A percentile compares a stretch with the other conserved stretches of the same genome.
phyloP scores from a whole-genome alignment of 345 rosid species.

The Nephelium lappaceum region DNA sequence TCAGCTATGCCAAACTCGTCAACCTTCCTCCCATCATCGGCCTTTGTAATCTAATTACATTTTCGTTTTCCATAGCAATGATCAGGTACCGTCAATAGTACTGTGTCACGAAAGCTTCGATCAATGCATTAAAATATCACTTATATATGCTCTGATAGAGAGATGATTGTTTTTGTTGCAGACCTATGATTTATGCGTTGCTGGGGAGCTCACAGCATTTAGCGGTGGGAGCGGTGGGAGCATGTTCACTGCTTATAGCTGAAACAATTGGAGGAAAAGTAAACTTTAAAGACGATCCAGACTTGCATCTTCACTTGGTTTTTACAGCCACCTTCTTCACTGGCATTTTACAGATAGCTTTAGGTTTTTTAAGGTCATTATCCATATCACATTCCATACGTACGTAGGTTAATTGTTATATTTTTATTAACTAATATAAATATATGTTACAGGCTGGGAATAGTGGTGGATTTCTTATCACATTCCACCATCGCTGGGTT shows the following conservation, averaged over 20 bases:
- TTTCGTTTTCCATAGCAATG: not conserved
- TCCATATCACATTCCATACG: not conserved
- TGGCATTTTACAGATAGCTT: conserved; percentile 63
- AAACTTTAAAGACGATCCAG: conserved; percentile 42
- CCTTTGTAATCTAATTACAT: conserved; percentile 53
- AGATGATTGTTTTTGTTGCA: conserved; percentile 16
- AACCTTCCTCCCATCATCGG: conserved; percentile 78
- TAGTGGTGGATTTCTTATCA: conserved; percentile 85
- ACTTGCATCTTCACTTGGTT: conserved; percentile 66
- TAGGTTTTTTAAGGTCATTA: conserved; percentile 68
- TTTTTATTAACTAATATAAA: not conserved
- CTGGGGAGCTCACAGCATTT: conserved; percentile 86
- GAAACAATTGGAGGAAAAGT: conserved; percentile 50
- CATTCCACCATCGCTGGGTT: conserved; percentile 93
- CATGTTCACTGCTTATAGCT: conserved; percentile 63
- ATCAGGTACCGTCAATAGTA: too few relatives aligned
- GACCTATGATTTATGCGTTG: conserved; percentile 79
- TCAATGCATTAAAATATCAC: too few relatives aligned
- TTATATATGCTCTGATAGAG: too few relatives aligned
- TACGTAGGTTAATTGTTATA: not conserved
- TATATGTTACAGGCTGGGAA: conserved; percentile 55
- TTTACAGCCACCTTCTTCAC: conserved; percentile 78
- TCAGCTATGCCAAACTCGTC: conserved; percentile 91
- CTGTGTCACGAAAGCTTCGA: too few relatives aligned
- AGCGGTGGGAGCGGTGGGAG: conserved; percentile 88